These are phyloP conservation scores for Dentipellis fragilis DNA, from an alignment of 768 basidiomycete genomes.

Conservation along the genomic window DNA sequence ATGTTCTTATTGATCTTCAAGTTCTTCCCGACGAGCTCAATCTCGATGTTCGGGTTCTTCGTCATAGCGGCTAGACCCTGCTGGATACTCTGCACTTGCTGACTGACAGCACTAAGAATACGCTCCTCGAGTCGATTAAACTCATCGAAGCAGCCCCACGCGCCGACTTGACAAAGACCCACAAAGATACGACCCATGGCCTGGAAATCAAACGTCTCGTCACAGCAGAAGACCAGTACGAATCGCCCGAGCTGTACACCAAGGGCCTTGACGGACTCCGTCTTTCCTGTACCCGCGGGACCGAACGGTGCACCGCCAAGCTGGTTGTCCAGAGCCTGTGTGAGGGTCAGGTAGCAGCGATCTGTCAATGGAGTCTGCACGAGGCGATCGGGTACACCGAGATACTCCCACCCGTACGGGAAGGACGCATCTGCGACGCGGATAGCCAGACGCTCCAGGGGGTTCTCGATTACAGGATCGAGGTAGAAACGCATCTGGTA, in stretches of 20 bases:
- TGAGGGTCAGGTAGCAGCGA: constrained; percentile 90
- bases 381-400: constrained; percentile 92
- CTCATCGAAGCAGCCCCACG: constrained; percentile 98
- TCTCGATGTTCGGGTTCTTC: constrained; percentile 81
- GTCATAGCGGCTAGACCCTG: constrained; percentile 81
- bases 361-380: constrained; percentile 98
- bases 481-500: constrained; percentile 99
- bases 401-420: constrained; percentile 98
- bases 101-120: constrained; percentile 94
- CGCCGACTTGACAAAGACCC: constrained; percentile 96
- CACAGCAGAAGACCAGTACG: constrained; percentile 99
- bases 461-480: constrained; percentile 56
- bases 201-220: constrained; percentile 99
- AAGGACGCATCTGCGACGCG: constrained; percentile 86
- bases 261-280: constrained; percentile 97
- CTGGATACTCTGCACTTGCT: constrained; percentile 98
- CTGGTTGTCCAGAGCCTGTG: constrained; percentile 90
- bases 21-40: constrained; percentile 91
- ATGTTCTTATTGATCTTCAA: constrained; percentile 92
- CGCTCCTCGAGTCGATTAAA: constrained; percentile 98
- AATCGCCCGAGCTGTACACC: constrained; percentile 97
- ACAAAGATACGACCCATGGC: constrained; percentile 99
- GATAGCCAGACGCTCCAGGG: constrained; percentile 72
- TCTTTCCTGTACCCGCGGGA: constrained; percentile 93
- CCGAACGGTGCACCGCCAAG: constrained; percentile 97